Base-by-base conservation (phyloP, 371 early-diverging fungal species). In the Mortierella sp. region DNA sequence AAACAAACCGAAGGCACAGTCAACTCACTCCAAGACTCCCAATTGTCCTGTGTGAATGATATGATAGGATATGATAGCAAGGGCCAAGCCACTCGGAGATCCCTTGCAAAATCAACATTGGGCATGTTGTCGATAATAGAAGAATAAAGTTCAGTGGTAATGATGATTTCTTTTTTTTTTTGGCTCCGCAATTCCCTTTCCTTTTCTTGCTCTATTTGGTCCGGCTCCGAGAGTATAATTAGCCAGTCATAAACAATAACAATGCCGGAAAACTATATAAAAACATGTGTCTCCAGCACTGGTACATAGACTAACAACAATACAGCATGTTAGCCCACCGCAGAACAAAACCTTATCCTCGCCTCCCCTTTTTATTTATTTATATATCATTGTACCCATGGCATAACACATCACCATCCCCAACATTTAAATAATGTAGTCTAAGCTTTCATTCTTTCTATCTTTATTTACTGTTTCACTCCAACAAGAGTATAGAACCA, bases 41-140 rank as follows among this genome's bases (percentile, higher is more conserved):
- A 2, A 1, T 28, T 55, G 18, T 8, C 22, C 11, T 12, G 55
- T 10, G 55, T n/a, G 24, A 6, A n/a, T 52, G n/a, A n/a, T n/a
- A n/a, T n/a, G n/a, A n/a, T n/a, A 24, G 16, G 52, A n/a, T 52
- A 52, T n/a, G 18, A 52, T 1, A 52, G 47, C 37, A 40, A 11
- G 30, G 45, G 8, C 64, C 43, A 69, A 65, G 75, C 68, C 75
- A 68, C 69, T 58, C 68, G 64, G 63, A 28, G 40, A 43, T 32
- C 20, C 54, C 40, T 28, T 39, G 62, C 18, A 43, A 30, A 60
- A 60, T 20, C 60, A n/a, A 8, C 39, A n/a, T 60, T 35, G 18
- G 20, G n/a, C 26, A 30, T 2, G 9, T 30, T 8, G 55, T 54
- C 55, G 10, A 18, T 30, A 26, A 28, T 57, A 20, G 5, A 20